phyloP scores from a whole-genome alignment of 2,329 filamentous ascomycete genomes.

The Aspergillus luchuensis region DNA sequence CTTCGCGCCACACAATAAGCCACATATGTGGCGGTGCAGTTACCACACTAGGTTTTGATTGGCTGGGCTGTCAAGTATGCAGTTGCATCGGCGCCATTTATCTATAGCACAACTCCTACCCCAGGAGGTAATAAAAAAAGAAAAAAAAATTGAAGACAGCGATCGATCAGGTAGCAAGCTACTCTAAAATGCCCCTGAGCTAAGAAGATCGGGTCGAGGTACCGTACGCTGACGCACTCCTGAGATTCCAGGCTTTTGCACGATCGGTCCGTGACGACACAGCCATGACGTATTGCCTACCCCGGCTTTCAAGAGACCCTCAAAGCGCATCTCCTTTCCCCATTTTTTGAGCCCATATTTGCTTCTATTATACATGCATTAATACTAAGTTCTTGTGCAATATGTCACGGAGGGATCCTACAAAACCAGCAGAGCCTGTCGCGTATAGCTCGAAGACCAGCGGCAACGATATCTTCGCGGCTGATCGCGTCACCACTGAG shows the following conservation, averaged over 20 bases:
- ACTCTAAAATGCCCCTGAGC: too few species aligned
- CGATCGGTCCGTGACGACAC: constrained; percentile 1
- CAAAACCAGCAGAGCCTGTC: not conserved
- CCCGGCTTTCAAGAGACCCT: not conserved
- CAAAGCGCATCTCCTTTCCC: not conserved
- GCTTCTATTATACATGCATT: not conserved
- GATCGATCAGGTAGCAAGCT: too few species aligned
- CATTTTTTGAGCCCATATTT: not conserved
- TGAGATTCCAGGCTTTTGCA: not conserved
- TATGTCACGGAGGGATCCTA: constrained; percentile 1
- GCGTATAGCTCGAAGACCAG: constrained; percentile 8
- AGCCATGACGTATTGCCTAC: not conserved
- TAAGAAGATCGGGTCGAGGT: not conserved
- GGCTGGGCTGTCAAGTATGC: not conserved
- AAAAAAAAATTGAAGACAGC: too few species aligned
- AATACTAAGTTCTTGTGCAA: not conserved
- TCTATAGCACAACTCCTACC: too few species aligned
- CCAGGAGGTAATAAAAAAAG: too few species aligned
- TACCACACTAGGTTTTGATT: not conserved
- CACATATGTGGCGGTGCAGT: not conserved
- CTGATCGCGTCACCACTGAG: constrained; percentile 6
- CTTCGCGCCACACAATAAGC: constrained; percentile 7
- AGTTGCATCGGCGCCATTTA: not conserved
- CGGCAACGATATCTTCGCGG: constrained; percentile 1
- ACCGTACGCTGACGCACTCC: not conserved